phyloP scores from a whole-genome alignment of 352 stramenopile genomes.

The Phytophthora brassicae region DNA sequence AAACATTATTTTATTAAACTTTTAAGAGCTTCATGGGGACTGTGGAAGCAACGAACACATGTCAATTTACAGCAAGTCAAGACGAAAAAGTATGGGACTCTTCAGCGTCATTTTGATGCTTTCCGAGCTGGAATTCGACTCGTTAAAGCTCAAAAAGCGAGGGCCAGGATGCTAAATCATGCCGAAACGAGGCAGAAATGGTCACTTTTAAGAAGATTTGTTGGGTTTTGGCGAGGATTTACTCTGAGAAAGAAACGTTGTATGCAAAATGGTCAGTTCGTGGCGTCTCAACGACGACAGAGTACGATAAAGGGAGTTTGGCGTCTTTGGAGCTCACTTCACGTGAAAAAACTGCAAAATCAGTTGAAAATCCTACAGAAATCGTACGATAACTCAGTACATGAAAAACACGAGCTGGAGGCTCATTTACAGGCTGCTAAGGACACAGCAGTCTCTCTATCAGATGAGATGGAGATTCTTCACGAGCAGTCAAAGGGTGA shows the following conservation, averaged over 20 bases:
- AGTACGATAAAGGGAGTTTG: constrained; percentile 32
- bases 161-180: constrained; percentile 32
- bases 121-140: constrained; percentile 41
- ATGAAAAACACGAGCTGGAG: constrained; percentile 51
- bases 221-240: constrained; percentile 27
- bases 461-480: constrained; percentile 38
- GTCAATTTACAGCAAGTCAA: constrained; percentile 46
- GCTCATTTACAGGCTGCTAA: constrained; percentile 43
- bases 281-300: constrained; percentile 26
- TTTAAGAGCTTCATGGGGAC: constrained; percentile 50
- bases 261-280: constrained; percentile 12
- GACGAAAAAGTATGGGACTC: constrained; percentile 43
- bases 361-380: constrained; percentile 22
- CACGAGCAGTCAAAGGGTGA: constrained; percentile 31
- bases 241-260: constrained; percentile 23
- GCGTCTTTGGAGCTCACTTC: constrained; percentile 41
- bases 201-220: constrained; percentile 14
- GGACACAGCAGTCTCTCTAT: constrained; percentile 40
- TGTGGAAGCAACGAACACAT: constrained; percentile 47
- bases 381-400: constrained; percentile 14
- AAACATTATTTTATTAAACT: constrained; percentile 82
- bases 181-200: constrained; percentile 28
- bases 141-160: constrained; percentile 25
- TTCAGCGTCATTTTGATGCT: constrained; percentile 55
- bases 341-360: constrained; percentile 16